Conservation (phyloP, 306 rosid species). For the Senna siamea region DNA sequence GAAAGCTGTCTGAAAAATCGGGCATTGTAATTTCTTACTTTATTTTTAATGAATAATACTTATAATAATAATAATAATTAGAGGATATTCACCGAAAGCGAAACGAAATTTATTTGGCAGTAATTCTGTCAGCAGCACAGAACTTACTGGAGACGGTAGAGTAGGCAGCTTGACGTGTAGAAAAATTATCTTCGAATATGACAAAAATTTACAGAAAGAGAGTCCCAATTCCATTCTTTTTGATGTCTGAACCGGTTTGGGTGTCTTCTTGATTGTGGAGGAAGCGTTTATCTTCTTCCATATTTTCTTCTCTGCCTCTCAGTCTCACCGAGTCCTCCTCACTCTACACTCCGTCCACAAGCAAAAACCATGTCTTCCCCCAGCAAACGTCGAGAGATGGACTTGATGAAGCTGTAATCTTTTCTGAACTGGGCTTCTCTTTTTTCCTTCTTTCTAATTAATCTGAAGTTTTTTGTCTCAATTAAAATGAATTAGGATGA, state of each 20-base stretch:
- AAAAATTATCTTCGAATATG: background rate
- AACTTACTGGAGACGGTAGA: background rate
- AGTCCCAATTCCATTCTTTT: background rate
- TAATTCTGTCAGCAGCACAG: background rate
- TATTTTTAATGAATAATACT: constrained; percentile 4
- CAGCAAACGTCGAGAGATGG: constrained; percentile 90
- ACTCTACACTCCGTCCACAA: no score
- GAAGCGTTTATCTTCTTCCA: constrained; percentile 25
- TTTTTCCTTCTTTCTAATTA: background rate
- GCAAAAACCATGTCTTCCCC: constrained; percentile 73
- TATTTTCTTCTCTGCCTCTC: constrained; percentile 12
- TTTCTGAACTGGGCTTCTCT: background rate
- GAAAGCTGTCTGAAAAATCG: constrained; percentile 17
- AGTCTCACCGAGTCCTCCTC: constrained; percentile 22
- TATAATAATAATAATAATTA: background rate
- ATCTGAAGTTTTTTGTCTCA: background rate
- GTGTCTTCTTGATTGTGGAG: constrained; percentile 20
- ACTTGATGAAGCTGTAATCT: constrained; percentile 83
- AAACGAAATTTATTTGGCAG: background rate
- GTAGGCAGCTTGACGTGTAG: background rate
- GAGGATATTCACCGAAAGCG: constrained; percentile 10
- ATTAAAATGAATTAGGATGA: constrained; percentile 79
- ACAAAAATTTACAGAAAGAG: no score
- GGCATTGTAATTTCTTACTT: background rate
- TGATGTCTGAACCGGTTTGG: constrained; percentile 31